Evolutionary conservation across 2,329 filamentous ascomycete species (phyloP).

Genomic region (Passalora sequoiae): DNA sequence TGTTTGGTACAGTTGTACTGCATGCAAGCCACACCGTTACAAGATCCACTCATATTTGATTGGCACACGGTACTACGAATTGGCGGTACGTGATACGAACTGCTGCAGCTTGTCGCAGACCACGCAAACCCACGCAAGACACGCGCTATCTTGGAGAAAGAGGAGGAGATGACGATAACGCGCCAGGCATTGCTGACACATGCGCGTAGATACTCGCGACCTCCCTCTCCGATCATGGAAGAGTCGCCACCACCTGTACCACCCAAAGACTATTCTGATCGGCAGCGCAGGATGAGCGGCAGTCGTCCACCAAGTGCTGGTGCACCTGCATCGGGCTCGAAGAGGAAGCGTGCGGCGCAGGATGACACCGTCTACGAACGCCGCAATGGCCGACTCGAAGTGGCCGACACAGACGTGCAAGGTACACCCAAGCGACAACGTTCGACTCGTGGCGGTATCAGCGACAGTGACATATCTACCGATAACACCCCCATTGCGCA

Average conservation of each 20-base stretch:
- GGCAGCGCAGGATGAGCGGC: constrained; percentile 20
- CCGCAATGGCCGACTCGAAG: constrained; percentile 18
- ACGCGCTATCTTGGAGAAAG: not conserved
- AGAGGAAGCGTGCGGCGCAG: constrained; percentile 27
- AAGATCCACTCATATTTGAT: not conserved
- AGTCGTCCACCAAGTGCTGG: constrained; percentile 15
- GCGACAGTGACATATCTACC: constrained; percentile 20
- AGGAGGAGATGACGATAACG: constrained; percentile 2
- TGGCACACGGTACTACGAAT: not conserved
- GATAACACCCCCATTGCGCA: constrained; percentile 24
- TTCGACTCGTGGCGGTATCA: constrained; percentile 9
- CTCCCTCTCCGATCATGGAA: constrained; percentile 13
- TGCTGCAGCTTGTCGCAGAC: not conserved
- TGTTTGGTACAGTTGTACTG: no score
- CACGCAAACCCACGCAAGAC: not conserved
- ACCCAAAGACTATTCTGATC: constrained; percentile 29
- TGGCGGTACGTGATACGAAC: constrained; percentile 3
- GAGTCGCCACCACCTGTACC: constrained; percentile 26
- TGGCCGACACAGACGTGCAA: constrained; percentile 20
- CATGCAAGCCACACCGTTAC: no score
- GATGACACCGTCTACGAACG: constrained; percentile 21
- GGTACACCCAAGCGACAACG: constrained; percentile 30
- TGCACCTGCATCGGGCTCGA: constrained; percentile 26
- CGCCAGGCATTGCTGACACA: constrained; percentile 7
- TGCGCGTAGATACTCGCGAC: constrained; percentile 2